Evolutionary conservation across 192 early-diverging fungal species (phyloP), one percentile per base, ranked within the genome.

Genomic region (Martensiomyces pterosporus): DNA sequence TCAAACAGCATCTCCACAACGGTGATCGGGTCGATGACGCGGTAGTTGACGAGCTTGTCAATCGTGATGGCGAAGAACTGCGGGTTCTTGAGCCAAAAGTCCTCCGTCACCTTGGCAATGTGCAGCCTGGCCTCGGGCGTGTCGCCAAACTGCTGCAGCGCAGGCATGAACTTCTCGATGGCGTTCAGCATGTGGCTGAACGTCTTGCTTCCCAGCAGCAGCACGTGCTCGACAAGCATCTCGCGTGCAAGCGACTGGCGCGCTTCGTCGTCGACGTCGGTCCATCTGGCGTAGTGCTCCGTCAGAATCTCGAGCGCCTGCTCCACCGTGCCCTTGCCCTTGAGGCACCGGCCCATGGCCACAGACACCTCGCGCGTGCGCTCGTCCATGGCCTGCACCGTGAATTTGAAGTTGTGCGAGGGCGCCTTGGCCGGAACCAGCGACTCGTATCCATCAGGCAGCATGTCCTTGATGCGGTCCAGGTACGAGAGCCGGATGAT

Each of bases 1-100:
- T 64, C 80, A 65, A 95, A 84, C 21, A 90, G 67, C 88, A 90
- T 88, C 24, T 80, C 67, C 37, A 96, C 67, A 24, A 97, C 87
- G 10, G 84, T 80, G 37, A 70, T 71, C 13, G 92, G 87, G 46
- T 93, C 91, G 29, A 97, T 78, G 3, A 99, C 84, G 24, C 92
- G 84, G 72, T 99, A 99, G 66, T 94, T 93, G 47, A 95, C 71
- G 49, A 99, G 76, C 64, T 97, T 97, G 67, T 92, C 93, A 49
- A 97, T 68, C 18, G 92, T 76, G 50, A 99, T 95, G 12, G 88
- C 89, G 64, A 93, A 65, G 63, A 96, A 92, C 77, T 85, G 93
- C 19, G 88, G 81, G 58, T 96, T 91, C 24, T 80, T 70, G 36
- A 68, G 69, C 96, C 96, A 99, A 69, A 97, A 97, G 23, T 80